These are phyloP conservation scores for Lactarius hatsudake DNA, from an alignment of 768 basidiomycete genomes.

Conservation along the genomic window DNA sequence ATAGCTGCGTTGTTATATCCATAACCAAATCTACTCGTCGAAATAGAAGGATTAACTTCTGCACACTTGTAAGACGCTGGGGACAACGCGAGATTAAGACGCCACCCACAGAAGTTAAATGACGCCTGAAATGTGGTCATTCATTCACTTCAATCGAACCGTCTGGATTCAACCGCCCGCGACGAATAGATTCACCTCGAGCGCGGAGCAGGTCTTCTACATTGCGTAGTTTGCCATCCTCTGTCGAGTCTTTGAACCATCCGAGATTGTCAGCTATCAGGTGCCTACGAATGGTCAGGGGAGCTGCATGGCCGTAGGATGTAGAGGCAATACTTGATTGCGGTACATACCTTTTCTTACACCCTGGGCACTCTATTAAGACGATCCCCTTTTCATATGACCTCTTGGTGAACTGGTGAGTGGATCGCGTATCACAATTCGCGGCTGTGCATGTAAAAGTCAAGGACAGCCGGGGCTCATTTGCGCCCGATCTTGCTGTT, in stretches of 20 bases:
- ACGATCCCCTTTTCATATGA: constrained; percentile 89
- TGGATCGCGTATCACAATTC: constrained; percentile 73
- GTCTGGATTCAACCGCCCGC: constrained; percentile 40
- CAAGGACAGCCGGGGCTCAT: constrained; percentile 65
- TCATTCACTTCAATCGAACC: constrained; percentile 55
- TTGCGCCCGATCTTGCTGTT: constrained; percentile 36
- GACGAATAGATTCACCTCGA: constrained; percentile 71
- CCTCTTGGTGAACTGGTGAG: constrained; percentile 82
- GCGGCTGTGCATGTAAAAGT: constrained; percentile 85
- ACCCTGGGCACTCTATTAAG: constrained; percentile 86
- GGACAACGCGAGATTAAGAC: neutral
- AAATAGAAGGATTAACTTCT: constrained; percentile 2
- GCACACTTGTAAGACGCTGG: neutral
- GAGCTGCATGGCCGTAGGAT: neutral
- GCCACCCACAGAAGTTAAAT: neutral
- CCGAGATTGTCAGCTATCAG: constrained; percentile 87
- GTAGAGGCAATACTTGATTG: neutral
- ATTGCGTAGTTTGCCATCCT: constrained; percentile 68
- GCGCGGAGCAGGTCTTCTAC: constrained; percentile 79
- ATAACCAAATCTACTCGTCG: neutral
- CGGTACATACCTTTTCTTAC: constrained; percentile 71
- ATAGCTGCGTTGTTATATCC: constrained; percentile 3
- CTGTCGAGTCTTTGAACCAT: constrained; percentile 85
- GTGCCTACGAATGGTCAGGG: constrained; percentile 46
- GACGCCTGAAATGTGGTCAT: constrained; percentile 11